Base-by-base conservation (phyloP, 2,329 filamentous ascomycete species). In the Penicillium sp. region DNA sequence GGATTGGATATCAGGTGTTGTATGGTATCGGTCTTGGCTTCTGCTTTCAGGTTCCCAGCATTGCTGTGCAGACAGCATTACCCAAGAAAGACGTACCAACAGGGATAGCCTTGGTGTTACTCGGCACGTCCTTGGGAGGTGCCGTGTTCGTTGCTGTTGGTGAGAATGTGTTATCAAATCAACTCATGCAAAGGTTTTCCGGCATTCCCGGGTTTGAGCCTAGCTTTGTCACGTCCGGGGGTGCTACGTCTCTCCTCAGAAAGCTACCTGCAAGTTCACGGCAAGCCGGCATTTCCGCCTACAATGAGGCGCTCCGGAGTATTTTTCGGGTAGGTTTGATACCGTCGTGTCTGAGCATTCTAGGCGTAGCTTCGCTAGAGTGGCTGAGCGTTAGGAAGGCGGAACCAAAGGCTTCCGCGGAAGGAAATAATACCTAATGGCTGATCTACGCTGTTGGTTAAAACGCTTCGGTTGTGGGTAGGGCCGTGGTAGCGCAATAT, bases 1-100 rank as follows among this genome's bases (percentile, higher is more conserved):
- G 67, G 67, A 65, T 69, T 52, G 65, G 66, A 18, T 70, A 68
- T 50, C 62, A 68, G 52, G 56, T 65, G 5, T 24, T 70, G 12
- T 67, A 59, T 50, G 67, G 67, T 30, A 23, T 68, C 20, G 68
- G 68, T 2, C 5, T 53, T 2, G 52, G 20, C 4, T 52, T 28
- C 30, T 55, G 6, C 38, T 47, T 45, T 33, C 47, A 52, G 23
- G 46, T 24, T 47, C 54, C 28, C 35, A 60, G 33, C 12, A 11
- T 53, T 16, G 51, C 6, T 14, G 8, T 38, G 9, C 51, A 53
- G 42, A 20, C 42, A 18, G n/a, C 20, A 21, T n/a, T 53, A 18
- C 23, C 20, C 2, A 47, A 47, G 20, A 38, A 12, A 20, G 51
- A 53, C n/a, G 26, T 53, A 3, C 24, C 38, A 9, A 9, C 30